These are phyloP conservation scores for Gentiana straminea DNA, from an alignment of 257 asterid genomes.

Conservation along the genomic window DNA sequence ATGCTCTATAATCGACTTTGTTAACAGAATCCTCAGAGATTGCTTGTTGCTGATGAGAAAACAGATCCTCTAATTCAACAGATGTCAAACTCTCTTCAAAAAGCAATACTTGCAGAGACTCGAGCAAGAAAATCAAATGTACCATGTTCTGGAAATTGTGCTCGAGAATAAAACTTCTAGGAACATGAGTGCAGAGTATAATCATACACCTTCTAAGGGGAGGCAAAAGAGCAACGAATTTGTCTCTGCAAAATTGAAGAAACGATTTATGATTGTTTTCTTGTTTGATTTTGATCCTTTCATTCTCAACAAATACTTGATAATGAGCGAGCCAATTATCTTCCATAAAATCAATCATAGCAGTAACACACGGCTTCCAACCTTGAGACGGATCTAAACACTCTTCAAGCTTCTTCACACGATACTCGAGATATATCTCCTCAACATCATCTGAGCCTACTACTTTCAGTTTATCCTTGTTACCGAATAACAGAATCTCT, in stretches of 20 bases:
- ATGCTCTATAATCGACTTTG: background rate
- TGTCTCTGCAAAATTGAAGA: no score
- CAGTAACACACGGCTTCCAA: constrained; percentile 19
- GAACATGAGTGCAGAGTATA: constrained; percentile 32
- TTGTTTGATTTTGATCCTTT: constrained; percentile 14
- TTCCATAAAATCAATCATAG: constrained; percentile 22
- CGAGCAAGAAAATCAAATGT: constrained; percentile 20
- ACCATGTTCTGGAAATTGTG: constrained; percentile 16
- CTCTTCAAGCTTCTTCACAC: constrained; percentile 21
- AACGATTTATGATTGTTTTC: background rate
- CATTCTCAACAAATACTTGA: constrained; percentile 14
- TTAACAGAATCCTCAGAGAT: constrained; percentile 1
- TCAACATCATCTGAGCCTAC: constrained; percentile 15
- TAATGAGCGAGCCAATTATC: constrained; percentile 6
- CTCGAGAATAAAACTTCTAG: constrained; percentile 22
- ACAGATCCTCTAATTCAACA: constrained; percentile 21
- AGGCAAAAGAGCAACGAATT: no score
- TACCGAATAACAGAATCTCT: constrained; percentile 27
- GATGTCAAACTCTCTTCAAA: constrained; percentile 24
- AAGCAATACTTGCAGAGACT: constrained; percentile 18
- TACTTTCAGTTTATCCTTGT: constrained; percentile 13
- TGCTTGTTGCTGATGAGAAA: constrained; percentile 4
- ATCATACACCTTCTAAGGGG: constrained; percentile 5
- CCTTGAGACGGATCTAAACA: constrained; percentile 18
- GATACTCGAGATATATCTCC: constrained; percentile 22